Evolutionary conservation across 2,329 filamentous ascomycete species (phyloP).

Genomic region (Cladosporium sp.): DNA sequence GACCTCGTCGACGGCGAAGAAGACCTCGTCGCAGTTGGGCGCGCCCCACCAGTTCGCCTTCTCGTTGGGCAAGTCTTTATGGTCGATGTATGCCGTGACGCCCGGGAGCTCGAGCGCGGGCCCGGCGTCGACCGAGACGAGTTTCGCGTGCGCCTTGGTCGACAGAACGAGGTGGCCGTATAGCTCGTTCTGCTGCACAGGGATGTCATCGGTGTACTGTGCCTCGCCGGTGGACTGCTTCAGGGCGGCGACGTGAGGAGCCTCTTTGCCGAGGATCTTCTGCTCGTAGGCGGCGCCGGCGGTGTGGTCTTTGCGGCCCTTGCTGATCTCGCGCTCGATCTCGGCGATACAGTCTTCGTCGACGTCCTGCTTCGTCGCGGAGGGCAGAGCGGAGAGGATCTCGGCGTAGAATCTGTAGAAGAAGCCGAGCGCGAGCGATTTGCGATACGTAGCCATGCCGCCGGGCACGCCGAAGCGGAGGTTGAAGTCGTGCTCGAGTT

Average conservation of each 20-base stretch:
- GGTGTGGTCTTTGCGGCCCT: constrained; percentile 69
- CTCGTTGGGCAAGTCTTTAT: constrained; percentile 68
- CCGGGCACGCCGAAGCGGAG: constrained; percentile 85
- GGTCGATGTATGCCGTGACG: constrained; percentile 77
- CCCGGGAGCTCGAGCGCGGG: constrained; percentile 77
- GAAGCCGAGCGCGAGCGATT: constrained; percentile 83
- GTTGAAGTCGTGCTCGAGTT: constrained; percentile 83
- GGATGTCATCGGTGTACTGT: constrained; percentile 94
- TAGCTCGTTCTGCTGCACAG: constrained; percentile 76
- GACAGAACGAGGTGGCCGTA: constrained; percentile 85
- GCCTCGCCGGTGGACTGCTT: constrained; percentile 93
- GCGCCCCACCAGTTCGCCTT: constrained; percentile 89
- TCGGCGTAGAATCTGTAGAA: constrained; percentile 98
- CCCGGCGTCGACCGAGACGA: constrained; percentile 68
- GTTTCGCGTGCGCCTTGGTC: constrained; percentile 79
- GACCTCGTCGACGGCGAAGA: constrained; percentile 88
- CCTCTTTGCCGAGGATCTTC: constrained; percentile 76
- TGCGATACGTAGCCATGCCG: constrained; percentile 95
- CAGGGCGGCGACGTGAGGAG: constrained; percentile 79
- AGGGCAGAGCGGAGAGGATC: constrained; percentile 56
- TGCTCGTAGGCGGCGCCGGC: constrained; percentile 72
- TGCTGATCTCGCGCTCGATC: constrained; percentile 77
- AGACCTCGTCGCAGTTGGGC: constrained; percentile 74
- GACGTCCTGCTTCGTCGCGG: constrained; percentile 42
- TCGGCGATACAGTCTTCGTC: constrained; percentile 75